Conservation (phyloP, 257 asterid species). For the Knoxia roxburghii region DNA sequence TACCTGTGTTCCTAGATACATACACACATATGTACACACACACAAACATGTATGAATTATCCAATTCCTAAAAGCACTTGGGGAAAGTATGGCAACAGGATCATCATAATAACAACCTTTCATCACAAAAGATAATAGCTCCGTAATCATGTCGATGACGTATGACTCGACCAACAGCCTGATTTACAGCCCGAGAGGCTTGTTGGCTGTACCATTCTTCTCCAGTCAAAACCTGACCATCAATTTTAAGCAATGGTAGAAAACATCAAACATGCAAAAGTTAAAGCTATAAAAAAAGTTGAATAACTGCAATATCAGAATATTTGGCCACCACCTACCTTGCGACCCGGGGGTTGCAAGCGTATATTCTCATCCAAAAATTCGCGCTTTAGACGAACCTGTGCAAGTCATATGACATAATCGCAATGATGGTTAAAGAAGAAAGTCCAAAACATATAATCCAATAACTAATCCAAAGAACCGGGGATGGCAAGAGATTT, state of each 20-base stretch:
- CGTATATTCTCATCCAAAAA: slow-evolving; percentile 71
- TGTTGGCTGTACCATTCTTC: slow-evolving; percentile 98
- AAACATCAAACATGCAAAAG: slow-evolving; percentile 9
- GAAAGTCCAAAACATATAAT: neutral
- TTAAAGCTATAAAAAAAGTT: slow-evolving; percentile 6
- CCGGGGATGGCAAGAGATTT: neutral
- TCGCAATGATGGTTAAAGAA: neutral
- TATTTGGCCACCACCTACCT: slow-evolving; percentile 41
- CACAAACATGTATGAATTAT: too few species aligned
- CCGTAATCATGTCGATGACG: slow-evolving; percentile 98
- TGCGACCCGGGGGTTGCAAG: slow-evolving; percentile 37
- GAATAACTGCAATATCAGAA: slow-evolving; percentile 7
- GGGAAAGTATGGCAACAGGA: slow-evolving; percentile 10
- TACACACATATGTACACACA: too few species aligned
- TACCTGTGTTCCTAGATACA: too few species aligned
- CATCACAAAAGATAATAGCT: slow-evolving; percentile 93
- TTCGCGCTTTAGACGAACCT: slow-evolving; percentile 99
- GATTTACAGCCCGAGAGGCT: slow-evolving; percentile 95
- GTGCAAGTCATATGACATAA: slow-evolving; percentile 24
- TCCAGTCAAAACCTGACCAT: slow-evolving; percentile 69
- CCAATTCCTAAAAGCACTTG: too few species aligned
- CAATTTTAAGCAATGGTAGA: slow-evolving; percentile 17
- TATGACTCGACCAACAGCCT: slow-evolving; percentile 98
- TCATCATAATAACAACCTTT: slow-evolving; percentile 46
- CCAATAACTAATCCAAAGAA: neutral